Base-by-base conservation (phyloP, 129 eudicot species). In the Smallanthus sonchifolius region DNA sequence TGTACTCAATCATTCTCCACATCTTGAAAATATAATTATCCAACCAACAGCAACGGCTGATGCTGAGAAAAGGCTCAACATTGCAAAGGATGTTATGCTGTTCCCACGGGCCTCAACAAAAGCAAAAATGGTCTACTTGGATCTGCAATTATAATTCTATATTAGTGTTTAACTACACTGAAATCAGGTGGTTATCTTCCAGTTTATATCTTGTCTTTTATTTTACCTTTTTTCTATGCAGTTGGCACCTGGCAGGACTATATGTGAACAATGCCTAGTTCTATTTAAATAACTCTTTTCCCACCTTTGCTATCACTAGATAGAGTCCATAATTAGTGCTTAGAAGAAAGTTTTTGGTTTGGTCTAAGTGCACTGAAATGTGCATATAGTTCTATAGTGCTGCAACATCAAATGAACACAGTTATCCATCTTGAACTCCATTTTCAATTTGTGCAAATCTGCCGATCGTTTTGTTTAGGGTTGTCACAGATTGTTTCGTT, bases 81-180 rank as follows among this genome's bases (percentile, higher is more conserved):
- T 79, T 56, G 68, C 74, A 20, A 73, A 65, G 54, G 63, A 55
- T 73, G 72, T 73, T 19, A 42, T 79, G 83, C 10, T 43, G 43
- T 36, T 73, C n/a, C 77, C 78, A 32, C 61, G 75, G 65, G 79
- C 75, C 62, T 79, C 83, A 36, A 6, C 51, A 10, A 79, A 79
- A 45, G 83, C 54, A 65, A 45, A 66, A 35, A 20, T 74, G 6
- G 7, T 79, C 64, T 73, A 39, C 24, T 65, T 79, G 69, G 66
- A 73, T 48, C 74, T 44, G 15, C 10, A 28, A 15, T 36, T 35
- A 3, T 63, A 4, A 35, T 45, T 61, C 10, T 59, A 10, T 43
- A 28, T 43, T 28, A 42, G 13, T 9, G 38, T 5, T 56, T 59
- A 24, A 11, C 17, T 30, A 7, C 28, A 11, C 15, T 35, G 24